Percentiles rank a stretch among this genome's conserved stretches.
Evolutionary conservation across 2,329 filamentous ascomycete species (phyloP).

Genomic region (Venturia carpophila): DNA sequence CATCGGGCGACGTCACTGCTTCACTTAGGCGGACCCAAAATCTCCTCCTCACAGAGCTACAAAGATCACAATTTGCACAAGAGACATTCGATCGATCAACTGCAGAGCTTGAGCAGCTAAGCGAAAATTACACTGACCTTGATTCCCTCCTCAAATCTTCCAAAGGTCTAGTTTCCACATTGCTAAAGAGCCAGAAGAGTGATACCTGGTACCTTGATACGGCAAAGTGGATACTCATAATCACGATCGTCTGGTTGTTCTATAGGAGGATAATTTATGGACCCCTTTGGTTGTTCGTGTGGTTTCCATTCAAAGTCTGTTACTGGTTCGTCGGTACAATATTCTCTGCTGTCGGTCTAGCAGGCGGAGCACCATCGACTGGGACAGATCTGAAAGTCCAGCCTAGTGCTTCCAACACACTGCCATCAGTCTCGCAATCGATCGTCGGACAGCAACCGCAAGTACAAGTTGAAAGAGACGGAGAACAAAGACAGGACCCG

Average conservation of each 20-base stretch:
- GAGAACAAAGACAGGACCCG: constrained; percentile 35
- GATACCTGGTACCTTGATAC: constrained; percentile 98
- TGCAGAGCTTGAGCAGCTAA: constrained; percentile 69
- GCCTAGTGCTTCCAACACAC: constrained; percentile 37
- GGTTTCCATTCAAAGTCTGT: constrained; percentile 65
- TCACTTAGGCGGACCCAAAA: constrained; percentile 79
- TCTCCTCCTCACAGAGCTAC: constrained; percentile 76
- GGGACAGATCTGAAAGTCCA: constrained; percentile 11
- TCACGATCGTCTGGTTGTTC: constrained; percentile 74
- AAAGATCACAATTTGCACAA: constrained; percentile 80
- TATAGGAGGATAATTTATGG: constrained; percentile 83
- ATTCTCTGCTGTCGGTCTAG: constrained; percentile 44
- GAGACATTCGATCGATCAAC: constrained; percentile 81
- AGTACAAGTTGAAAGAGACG: constrained; percentile 43
- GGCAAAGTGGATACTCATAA: constrained; percentile 71
- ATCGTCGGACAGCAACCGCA: constrained; percentile 28
- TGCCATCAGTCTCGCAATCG: constrained; percentile 35
- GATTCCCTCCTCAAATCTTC: constrained; percentile 70
- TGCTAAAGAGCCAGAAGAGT: constrained; percentile 83
- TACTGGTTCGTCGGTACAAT: constrained; percentile 53
- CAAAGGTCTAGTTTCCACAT: constrained; percentile 64
- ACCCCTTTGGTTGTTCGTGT: constrained; percentile 81
- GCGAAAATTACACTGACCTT: constrained; percentile 72
- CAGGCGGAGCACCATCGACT: constrained; percentile 19
- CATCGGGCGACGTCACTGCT: constrained; percentile 75